phyloP scores from a whole-genome alignment of 768 basidiomycete species.

The Boletus sp. region DNA sequence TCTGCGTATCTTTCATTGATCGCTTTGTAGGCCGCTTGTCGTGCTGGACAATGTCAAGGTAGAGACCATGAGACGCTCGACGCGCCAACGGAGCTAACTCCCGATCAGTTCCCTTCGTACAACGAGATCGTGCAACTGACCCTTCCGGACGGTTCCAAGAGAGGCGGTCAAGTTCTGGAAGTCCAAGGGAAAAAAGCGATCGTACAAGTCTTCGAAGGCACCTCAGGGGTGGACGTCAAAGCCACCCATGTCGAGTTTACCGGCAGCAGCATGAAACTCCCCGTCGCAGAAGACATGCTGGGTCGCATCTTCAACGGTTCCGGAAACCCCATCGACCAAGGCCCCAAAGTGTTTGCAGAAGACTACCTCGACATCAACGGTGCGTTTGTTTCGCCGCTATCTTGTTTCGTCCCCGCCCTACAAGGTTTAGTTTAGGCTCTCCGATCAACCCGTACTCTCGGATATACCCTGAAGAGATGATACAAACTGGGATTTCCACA shows the following conservation, averaged over 20 bases:
- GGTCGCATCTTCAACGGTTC: slow-evolving; percentile 99
- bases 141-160: slow-evolving; percentile 90
- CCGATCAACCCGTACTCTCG: slow-evolving; percentile 98
- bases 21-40: slow-evolving; percentile 76
- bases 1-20: slow-evolving; percentile 8
- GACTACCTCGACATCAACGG: slow-evolving; percentile 99
- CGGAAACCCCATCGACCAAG: slow-evolving; percentile 96
- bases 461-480: slow-evolving; percentile 99
- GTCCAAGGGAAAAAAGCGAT: slow-evolving; percentile 99
- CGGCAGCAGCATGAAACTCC: slow-evolving; percentile 97
- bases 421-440: slow-evolving; percentile 58
- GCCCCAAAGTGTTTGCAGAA: slow-evolving; percentile 98
- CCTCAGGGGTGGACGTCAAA: slow-evolving; percentile 95
- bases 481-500: slow-evolving; percentile 99
- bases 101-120: slow-evolving; percentile 85
- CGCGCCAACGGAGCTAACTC: slow-evolving; percentile 12
- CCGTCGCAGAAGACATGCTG: slow-evolving; percentile 98
- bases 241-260: slow-evolving; percentile 97
- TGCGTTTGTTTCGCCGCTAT: slow-evolving; percentile 35
- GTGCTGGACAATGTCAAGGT: slow-evolving; percentile 99
- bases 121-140: slow-evolving; percentile 98
- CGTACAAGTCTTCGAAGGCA: slow-evolving; percentile 99
- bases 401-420: slow-evolving; percentile 4
- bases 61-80: slow-evolving; percentile 19
- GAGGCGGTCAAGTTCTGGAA: slow-evolving; percentile 97